These are phyloP conservation scores for Lotmaria passim DNA, from an alignment of 208 protist species.

Conservation along the genomic window DNA sequence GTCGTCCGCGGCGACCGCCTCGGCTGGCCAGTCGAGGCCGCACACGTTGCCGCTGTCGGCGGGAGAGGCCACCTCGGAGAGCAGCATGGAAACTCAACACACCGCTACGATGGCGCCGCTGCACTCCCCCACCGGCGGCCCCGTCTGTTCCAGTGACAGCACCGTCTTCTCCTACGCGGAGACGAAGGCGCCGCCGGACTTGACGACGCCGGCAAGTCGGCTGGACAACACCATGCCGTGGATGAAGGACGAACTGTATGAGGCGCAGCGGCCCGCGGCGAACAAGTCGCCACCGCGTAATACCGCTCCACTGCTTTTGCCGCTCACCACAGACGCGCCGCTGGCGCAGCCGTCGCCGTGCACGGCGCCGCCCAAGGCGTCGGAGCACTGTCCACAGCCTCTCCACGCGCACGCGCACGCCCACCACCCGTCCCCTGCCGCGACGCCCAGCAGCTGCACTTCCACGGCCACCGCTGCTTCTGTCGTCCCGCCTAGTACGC, in stretches of 20 bases:
- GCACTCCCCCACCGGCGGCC: neutral
- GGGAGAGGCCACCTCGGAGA: neutral
- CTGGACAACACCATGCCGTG: neutral
- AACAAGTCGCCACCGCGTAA: neutral
- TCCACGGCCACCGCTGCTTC: neutral
- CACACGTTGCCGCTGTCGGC: conserved; percentile 5
- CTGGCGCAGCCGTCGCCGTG: neutral
- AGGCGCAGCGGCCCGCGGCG: neutral
- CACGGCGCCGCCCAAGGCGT: neutral
- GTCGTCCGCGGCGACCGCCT: neutral
- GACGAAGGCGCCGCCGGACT: conserved; percentile 14
- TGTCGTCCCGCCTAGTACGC: neutral
- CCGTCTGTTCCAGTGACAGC: conserved; percentile 6
- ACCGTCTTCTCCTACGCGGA: conserved; percentile 9
- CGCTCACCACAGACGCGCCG: neutral
- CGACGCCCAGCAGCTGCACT: conserved; percentile 2
- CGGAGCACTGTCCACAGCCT: neutral
- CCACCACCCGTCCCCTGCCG: neutral
- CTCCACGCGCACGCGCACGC: no score
- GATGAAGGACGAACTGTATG: conserved; percentile 4
- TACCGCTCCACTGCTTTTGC: neutral
- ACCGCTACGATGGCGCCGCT: conserved; percentile 9
- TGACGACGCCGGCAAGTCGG: neutral
- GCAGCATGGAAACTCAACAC: conserved; percentile 14
- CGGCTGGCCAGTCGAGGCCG: neutral